These are phyloP conservation scores for Thraustotheca clavata DNA, from an alignment of 352 stramenopile species.

Conservation along the genomic window DNA sequence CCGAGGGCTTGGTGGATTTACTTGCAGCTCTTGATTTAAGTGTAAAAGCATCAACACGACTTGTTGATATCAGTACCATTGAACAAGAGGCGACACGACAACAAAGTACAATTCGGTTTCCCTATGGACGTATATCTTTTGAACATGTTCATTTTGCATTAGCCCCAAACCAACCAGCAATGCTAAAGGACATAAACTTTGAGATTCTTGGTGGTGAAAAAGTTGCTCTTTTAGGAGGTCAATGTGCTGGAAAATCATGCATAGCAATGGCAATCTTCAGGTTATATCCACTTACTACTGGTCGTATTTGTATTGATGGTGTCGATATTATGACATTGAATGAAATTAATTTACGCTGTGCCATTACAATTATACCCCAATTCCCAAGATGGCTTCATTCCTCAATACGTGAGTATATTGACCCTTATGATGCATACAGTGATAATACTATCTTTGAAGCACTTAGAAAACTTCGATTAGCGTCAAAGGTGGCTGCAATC, in stretches of 20 bases:
- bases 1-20: constrained; percentile 18
- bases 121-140: constrained; percentile 76
- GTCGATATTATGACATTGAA: constrained; percentile 59
- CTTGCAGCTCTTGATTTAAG: constrained; percentile 2
- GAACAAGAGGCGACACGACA: constrained; percentile 2
- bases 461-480: constrained; percentile 44
- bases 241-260: constrained; percentile 20
- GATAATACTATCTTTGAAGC: constrained; percentile 24
- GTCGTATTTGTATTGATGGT: constrained; percentile 70
- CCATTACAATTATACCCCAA: constrained; percentile 47
- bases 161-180: constrained; percentile 34
- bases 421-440: constrained; percentile 47
- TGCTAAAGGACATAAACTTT: constrained; percentile 52
- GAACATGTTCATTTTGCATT: constrained; percentile 85
- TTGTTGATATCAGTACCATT: constrained; percentile 8
- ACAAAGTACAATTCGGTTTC: constrained; percentile 61
- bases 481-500: constrained; percentile 35
- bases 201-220: constrained; percentile 27
- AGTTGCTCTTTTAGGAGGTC: constrained; percentile 20
- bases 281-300: constrained; percentile 37
- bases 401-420: constrained; percentile 78
- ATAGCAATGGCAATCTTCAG: constrained; percentile 21
- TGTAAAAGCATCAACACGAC: constrained; percentile 10
- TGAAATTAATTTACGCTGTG: constrained; percentile 36
- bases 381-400: constrained; percentile 57